phyloP scores from a whole-genome alignment of 2,329 filamentous ascomycete species.

The Paramyrothecium sp. region DNA sequence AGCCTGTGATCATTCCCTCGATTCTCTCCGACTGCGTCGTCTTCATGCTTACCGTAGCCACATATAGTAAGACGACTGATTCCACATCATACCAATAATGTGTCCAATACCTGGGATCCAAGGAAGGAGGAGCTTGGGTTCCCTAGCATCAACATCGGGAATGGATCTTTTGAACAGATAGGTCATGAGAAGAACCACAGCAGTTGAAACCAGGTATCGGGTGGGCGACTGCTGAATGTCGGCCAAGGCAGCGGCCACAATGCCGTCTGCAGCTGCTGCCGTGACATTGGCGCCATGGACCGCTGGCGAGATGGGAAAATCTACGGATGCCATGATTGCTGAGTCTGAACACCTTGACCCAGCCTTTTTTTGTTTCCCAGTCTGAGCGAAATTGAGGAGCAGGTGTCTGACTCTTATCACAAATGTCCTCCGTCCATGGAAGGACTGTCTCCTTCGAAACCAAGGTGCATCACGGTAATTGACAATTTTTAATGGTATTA shows the following conservation, averaged over 20 bases:
- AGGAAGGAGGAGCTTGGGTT: conserved; percentile 40
- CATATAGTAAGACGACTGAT: conserved; percentile 32
- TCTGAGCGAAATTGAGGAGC: too few relatives aligned
- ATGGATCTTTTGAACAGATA: conserved; percentile 12
- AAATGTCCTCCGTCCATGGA: too few relatives aligned
- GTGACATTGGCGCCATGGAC: background rate
- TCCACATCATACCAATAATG: conserved; percentile 37
- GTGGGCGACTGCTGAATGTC: background rate
- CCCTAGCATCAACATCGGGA: conserved; percentile 27
- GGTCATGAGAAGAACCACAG: background rate
- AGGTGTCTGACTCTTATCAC: too few relatives aligned
- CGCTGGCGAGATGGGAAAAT: background rate
- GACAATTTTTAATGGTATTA: too few relatives aligned
- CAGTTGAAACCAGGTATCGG: background rate
- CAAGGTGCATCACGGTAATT: too few relatives aligned
- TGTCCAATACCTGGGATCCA: conserved; percentile 44
- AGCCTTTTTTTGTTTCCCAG: too few relatives aligned
- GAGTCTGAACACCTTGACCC: too few relatives aligned
- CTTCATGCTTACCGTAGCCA: conserved; percentile 37
- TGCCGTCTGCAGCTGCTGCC: background rate
- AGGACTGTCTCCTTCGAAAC: too few relatives aligned
- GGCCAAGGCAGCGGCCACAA: background rate
- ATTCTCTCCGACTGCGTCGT: too few relatives aligned
- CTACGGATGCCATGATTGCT: background rate
- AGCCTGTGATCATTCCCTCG: background rate